These are phyloP conservation scores for Tricholoma terreum DNA, from an alignment of 768 basidiomycete species.

Conservation along the genomic window DNA sequence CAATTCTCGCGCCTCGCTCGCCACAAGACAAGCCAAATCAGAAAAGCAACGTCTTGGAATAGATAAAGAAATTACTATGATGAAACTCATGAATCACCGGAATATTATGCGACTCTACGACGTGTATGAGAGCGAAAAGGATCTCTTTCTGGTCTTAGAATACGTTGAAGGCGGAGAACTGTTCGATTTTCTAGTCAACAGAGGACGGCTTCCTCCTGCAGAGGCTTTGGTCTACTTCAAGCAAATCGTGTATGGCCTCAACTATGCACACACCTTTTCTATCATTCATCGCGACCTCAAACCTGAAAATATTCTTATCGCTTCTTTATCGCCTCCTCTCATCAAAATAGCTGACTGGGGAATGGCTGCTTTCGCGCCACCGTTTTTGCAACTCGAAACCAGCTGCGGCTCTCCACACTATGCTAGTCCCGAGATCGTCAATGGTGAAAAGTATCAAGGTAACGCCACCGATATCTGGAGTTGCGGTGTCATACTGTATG, in stretches of 20 bases:
- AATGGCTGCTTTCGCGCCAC: constrained; percentile 94
- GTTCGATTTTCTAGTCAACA: constrained; percentile 93
- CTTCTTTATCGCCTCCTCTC: constrained; percentile 72
- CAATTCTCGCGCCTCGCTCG: constrained; percentile 65
- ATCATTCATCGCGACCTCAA: constrained; percentile 98
- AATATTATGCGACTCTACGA: constrained; percentile 96
- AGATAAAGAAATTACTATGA: constrained; percentile 95
- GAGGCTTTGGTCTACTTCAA: constrained; percentile 93
- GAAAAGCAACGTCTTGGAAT: constrained; percentile 85
- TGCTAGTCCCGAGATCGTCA: constrained; percentile 94
- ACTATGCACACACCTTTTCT: constrained; percentile 96
- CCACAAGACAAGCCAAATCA: constrained; percentile 63
- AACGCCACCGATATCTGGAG: constrained; percentile 96
- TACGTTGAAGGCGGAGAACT: constrained; percentile 96
- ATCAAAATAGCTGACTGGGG: constrained; percentile 99
- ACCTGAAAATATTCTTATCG: constrained; percentile 94
- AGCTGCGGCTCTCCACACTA: constrained; percentile 97
- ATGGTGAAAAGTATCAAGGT: constrained; percentile 85
- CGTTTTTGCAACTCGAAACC: constrained; percentile 82
- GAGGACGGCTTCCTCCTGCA: constrained; percentile 71
- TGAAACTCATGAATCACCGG: constrained; percentile 99
- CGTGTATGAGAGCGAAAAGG: constrained; percentile 89
- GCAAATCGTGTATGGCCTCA: constrained; percentile 92
- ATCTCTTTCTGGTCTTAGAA: constrained; percentile 91
- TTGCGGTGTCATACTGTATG: constrained; percentile 90